Evolutionary conservation across 345 rosid species (phyloP), one percentile per base, ranked within the genome.

Genomic region (Linum lewisii): DNA sequence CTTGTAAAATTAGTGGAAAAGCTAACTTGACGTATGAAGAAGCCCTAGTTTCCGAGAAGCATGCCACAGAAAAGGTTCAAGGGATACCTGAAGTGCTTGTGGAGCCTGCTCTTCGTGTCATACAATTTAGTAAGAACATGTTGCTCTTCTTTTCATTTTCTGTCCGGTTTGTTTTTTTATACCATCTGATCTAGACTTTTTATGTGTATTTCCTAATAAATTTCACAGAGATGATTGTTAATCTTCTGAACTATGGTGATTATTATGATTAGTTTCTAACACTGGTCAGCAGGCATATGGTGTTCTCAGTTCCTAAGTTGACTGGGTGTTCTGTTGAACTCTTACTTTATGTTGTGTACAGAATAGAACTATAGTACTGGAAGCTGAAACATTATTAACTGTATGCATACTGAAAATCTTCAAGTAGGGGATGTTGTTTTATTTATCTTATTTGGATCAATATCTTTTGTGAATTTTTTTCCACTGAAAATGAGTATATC

Each of bases 11-110:
- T 69, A 93, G 90, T 26, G 99, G 94, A 9, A 93, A 85, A 78
- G 62, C 78, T 58, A 77, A 85, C 77, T 67, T 93, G 85, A 93
- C 96, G 56, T 93, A 77, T 54, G 96, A 93, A 73, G 99, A 87
- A 85, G 97, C 99, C 57, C 74, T 89, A 83, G 84, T 87, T n/a
- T 85, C 92, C 16, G 99, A 93, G 76, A 89, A 78, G 72, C 63
- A 49, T 34, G 89, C 91, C 9, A 58, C 60, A 58, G 76, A 82
- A 77, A 93, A 76, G 76, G 94, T 86, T 75, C 92, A 84, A 74
- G 84, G 78, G 63, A 75, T 93, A 55, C 84, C 95, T 16, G 55
- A 79, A 63, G 90, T 83, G 74, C 81, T 89, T 63, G 82, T 81
- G 65, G 80, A 74, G 51, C 89, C 85, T 66, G 88, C 86, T 32